Evolutionary conservation across 78 protist species (phyloP).

Genomic region (Dictyostelium brefeldianum): DNA sequence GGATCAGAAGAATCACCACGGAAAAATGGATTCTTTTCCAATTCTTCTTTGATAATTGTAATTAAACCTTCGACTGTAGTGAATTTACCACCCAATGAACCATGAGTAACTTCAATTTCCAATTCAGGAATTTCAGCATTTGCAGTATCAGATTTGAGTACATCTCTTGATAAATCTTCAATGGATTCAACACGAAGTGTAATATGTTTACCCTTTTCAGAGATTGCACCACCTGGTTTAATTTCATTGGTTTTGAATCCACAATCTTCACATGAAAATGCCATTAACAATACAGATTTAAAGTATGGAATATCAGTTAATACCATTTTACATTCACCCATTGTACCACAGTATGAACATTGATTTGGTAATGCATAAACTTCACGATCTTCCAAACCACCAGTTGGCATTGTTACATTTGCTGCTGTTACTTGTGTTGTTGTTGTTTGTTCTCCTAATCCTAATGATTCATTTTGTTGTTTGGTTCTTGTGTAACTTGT

Average conservation of each 20-base stretch:
- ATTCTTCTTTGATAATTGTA: constrained; percentile 38
- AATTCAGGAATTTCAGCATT: constrained; percentile 84
- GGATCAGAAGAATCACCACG: constrained; percentile 85
- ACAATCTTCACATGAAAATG: constrained; percentile 91
- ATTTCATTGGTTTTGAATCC: constrained; percentile 91
- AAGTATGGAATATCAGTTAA: constrained; percentile 93
- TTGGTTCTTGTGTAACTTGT: constrained; percentile 70
- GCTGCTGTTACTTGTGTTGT: not conserved
- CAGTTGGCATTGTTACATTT: not conserved
- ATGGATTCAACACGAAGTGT: constrained; percentile 67
- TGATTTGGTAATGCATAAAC: constrained; percentile 30
- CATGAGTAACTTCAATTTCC: constrained; percentile 84
- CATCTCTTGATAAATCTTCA: constrained; percentile 91
- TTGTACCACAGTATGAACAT: constrained; percentile 54
- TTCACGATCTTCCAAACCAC: constrained; percentile 30
- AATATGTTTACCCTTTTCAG: constrained; percentile 78
- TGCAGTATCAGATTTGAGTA: constrained; percentile 93
- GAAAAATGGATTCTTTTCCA: constrained; percentile 72
- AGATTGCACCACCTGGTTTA: constrained; percentile 93
- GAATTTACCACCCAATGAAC: constrained; percentile 95
- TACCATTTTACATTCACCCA: constrained; percentile 66
- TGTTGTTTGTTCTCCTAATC: constrained; percentile 16
- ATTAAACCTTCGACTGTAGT: constrained; percentile 96
- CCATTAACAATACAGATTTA: constrained; percentile 93
- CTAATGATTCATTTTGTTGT: constrained; percentile 79